Evolutionary conservation across 805 yeast genomes (phyloP), one percentile per base, ranked within the genome.

Genomic region (Henningerozyma blattae): DNA sequence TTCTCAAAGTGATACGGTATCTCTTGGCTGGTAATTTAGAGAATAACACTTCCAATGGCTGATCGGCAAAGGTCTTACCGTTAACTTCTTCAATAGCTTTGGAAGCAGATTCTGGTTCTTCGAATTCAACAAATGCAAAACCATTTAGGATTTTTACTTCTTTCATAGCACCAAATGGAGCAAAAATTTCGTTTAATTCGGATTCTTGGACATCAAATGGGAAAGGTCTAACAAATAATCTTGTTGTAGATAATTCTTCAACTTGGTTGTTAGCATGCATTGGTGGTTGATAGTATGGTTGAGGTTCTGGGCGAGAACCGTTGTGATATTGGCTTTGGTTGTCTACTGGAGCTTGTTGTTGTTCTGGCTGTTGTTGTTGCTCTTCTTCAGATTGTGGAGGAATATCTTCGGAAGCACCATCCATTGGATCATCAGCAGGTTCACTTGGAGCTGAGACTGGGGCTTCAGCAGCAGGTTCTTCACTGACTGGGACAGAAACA

Each of bases 101-200:
- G 48, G 68, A 59, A 41, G 89, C 95, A 37, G 70, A 66, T 32
- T 77, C 91, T 38, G 76, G 68, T 38, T 67, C 71, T 54, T 75
- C 85, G 50, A 75, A 91, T 56, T 87, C 94, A 39, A 89, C 81
- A 56, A 84, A 87, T 18, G 93, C 96, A 52, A 76, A 82, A 28
- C 95, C 95, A 48, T 80, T 77, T 68, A 77, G 67, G 45, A 80
- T 59, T 54, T 75, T 75, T 34, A 78, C 73, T 50, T 77, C 85
- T 41, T 67, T 64, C 47, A 81, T 61, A 32, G 79, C 70, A 46
- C 89, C 93, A 40, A 67, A 68, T 36, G 73, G 68, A 15, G 74
- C 56, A 52, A 81, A 80, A 52, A 75, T 75, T 38, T 72, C 83
- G 59, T 77, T 77, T 35, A 81, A 60, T 48, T 77, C 82, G 40